A percentile compares a stretch with the other conserved stretches of the same genome.
These are phyloP conservation scores for Wallacemonas sp. DNA, from an alignment of 208 protist species.

Conservation along the genomic window DNA sequence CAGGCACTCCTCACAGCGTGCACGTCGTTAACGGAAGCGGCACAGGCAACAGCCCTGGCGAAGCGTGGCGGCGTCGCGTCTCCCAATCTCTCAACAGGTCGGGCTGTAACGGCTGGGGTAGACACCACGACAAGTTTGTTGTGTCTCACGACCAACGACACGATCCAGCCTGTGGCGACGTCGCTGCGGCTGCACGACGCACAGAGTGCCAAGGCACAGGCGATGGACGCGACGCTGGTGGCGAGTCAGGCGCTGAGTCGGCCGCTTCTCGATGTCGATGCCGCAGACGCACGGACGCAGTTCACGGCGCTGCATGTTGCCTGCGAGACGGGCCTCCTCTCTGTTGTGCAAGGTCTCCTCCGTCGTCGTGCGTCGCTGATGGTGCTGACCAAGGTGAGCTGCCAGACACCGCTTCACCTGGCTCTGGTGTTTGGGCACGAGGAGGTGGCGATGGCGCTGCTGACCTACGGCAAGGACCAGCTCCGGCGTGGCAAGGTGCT, in stretches of 20 bases:
- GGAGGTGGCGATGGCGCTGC: constrained; percentile 55
- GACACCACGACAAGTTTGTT: too few species aligned
- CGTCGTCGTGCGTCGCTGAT: constrained; percentile 58
- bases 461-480: constrained; percentile 79
- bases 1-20: constrained; percentile 43
- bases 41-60: not conserved
- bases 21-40: not conserved
- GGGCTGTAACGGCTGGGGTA: too few species aligned
- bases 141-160: too few species aligned
- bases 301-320: constrained; percentile 81
- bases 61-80: not conserved
- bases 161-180: too few species aligned
- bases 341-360: constrained; percentile 54
- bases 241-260: constrained; percentile 8
- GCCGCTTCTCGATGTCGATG: constrained; percentile 68
- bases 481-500: constrained; percentile 57
- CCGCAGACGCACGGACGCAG: constrained; percentile 60
- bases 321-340: constrained; percentile 62
- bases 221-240: not conserved
- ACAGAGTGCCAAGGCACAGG: too few species aligned
- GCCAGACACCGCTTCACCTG: constrained; percentile 64
- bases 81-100: too few species aligned
- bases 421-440: constrained; percentile 61
- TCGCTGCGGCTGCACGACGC: too few species aligned
- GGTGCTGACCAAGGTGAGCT: constrained; percentile 49